Evolutionary conservation across 2,329 filamentous ascomycete species (phyloP).

Genomic region (Ceratocystis cubensis): DNA sequence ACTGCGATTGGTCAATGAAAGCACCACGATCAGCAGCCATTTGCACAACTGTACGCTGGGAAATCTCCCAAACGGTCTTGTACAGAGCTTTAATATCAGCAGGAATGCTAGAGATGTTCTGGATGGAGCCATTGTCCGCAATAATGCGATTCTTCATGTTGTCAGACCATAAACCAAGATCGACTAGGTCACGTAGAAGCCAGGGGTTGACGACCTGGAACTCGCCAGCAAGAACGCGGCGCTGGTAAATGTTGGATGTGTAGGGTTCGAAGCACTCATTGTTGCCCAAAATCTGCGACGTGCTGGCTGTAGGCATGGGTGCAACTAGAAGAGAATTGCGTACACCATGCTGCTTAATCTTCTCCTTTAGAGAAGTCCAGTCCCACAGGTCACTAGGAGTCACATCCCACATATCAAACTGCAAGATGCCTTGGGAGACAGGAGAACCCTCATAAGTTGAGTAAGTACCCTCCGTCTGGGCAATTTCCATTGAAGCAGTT

Average conservation of each 20-base stretch:
- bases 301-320: constrained; percentile 95
- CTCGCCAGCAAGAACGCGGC: constrained; percentile 91
- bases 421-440: constrained; percentile 86
- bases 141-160: constrained; percentile 99
- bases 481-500: constrained; percentile 76
- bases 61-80: constrained; percentile 99
- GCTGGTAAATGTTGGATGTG: constrained; percentile 99
- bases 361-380: constrained; percentile 75
- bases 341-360: constrained; percentile 85
- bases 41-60: constrained; percentile 85
- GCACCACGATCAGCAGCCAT: constrained; percentile 98
- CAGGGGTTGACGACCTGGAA: constrained; percentile 99
- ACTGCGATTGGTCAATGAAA: constrained; percentile 98
- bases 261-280: constrained; percentile 99
- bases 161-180: constrained; percentile 96
- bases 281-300: constrained; percentile 94
- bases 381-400: constrained; percentile 94
- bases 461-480: constrained; percentile 73
- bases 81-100: constrained; percentile 92
- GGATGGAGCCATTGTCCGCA: constrained; percentile 85
- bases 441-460: constrained; percentile 86
- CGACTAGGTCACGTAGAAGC: constrained; percentile 94
- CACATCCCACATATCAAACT: constrained; percentile 98
- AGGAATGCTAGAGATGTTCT: constrained; percentile 94
- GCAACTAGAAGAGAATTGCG: constrained; percentile 92